These are phyloP conservation scores for Yamadazyma songkhlaensis DNA, from an alignment of 1,139 yeast genomes.

Conservation along the genomic window DNA sequence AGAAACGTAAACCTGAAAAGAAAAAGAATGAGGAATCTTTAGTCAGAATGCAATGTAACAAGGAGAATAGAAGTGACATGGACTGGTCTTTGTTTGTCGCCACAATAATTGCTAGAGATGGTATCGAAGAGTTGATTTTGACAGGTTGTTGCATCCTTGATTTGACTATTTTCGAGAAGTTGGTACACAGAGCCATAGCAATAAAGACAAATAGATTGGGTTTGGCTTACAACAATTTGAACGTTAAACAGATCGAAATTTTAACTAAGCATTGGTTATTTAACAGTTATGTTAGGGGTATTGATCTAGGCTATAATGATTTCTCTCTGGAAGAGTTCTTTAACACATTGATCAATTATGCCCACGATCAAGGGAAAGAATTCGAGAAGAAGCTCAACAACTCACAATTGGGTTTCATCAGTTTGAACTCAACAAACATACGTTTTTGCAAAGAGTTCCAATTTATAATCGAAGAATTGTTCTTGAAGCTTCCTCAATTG, in stretches of 20 bases:
- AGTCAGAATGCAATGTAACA: slow-evolving; percentile 56
- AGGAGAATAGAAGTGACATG: slow-evolving; percentile 63
- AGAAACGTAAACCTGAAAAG: slow-evolving; percentile 24
- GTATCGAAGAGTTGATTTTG: slow-evolving; percentile 67
- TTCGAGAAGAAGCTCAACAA: slow-evolving; percentile 22
- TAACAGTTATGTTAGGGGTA: slow-evolving; percentile 42
- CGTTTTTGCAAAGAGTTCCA: slow-evolving; percentile 31
- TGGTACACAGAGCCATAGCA: slow-evolving; percentile 54
- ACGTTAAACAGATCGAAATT: slow-evolving; percentile 47
- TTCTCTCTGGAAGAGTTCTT: slow-evolving; percentile 36
- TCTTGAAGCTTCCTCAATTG: slow-evolving; percentile 47
- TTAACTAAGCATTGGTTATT: slow-evolving; percentile 45
- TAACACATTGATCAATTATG: slow-evolving; percentile 23
- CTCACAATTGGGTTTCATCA: slow-evolving; percentile 53
- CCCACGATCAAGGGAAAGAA: slow-evolving; percentile 13
- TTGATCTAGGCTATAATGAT: slow-evolving; percentile 74
- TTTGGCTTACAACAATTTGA: slow-evolving; percentile 62
- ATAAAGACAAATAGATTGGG: slow-evolving; percentile 57
- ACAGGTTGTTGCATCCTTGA: slow-evolving; percentile 71
- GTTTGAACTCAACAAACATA: slow-evolving; percentile 68
- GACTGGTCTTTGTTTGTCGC: slow-evolving; percentile 76
- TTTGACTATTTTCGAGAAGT: slow-evolving; percentile 50
- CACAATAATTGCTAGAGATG: slow-evolving; percentile 63
- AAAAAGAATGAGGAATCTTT: slow-evolving; percentile 25
- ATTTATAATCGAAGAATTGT: slow-evolving; percentile 28